These are phyloP conservation scores for Lecanoromycetidae sp. DNA, from an alignment of 2,329 filamentous ascomycete genomes.

Conservation along the genomic window DNA sequence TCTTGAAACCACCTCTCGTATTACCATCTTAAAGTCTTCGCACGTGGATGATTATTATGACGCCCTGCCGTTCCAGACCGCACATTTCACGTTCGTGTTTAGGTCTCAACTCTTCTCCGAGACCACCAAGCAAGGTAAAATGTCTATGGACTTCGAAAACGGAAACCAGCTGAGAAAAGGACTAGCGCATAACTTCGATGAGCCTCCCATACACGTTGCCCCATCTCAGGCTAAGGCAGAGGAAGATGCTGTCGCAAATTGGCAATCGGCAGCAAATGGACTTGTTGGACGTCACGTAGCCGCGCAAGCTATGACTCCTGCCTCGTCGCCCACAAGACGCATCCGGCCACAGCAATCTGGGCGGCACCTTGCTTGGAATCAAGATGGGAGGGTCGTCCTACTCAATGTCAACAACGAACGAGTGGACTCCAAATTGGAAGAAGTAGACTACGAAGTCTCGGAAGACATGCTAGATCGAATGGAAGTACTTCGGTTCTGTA, in stretches of 20 bases:
- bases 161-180: neutral
- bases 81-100: neutral
- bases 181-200: neutral
- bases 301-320: neutral
- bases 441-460: neutral
- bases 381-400: neutral
- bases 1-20: neutral
- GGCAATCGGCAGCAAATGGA: neutral
- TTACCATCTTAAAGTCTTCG: slow-evolving; percentile 2
- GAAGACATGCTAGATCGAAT: slow-evolving; percentile 1
- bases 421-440: neutral
- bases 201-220: too few species aligned
- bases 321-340: neutral
- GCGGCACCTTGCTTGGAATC: neutral
- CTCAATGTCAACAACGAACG: slow-evolving; percentile 8
- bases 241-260: neutral
- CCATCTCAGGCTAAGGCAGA: neutral
- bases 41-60: neutral
- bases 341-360: neutral
- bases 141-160: neutral
- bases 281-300: neutral
- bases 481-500: neutral
- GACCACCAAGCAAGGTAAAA: neutral
- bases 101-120: neutral
- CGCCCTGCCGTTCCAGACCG: slow-evolving; percentile 1